Conservation (phyloP, 2,329 filamentous ascomycete species). For the Penicillium aurantiogriseum region DNA sequence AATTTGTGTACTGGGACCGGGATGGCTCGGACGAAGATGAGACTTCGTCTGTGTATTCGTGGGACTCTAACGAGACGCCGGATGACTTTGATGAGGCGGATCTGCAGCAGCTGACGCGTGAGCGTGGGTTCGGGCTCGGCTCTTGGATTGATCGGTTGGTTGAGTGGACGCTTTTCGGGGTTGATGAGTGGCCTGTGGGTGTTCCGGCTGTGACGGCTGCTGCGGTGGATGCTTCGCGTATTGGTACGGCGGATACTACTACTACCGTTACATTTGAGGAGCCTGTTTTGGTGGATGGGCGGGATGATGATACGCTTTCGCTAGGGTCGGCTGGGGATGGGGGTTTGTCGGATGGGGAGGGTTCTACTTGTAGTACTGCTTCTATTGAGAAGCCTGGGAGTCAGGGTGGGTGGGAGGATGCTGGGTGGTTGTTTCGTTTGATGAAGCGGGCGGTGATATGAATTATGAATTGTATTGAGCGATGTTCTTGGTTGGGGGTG, state of each 20-base stretch:
- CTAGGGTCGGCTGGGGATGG: constrained; percentile 11
- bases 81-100: constrained; percentile 53
- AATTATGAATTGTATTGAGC: constrained; percentile 7
- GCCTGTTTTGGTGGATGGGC: background rate
- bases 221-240: constrained; percentile 9
- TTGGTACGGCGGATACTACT: constrained; percentile 20
- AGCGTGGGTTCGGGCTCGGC: constrained; percentile 56
- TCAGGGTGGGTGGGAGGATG: constrained; percentile 57
- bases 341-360: constrained; percentile 22
- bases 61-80: constrained; percentile 14
- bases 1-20: constrained; percentile 14
- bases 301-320: constrained; percentile 12
- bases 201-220: constrained; percentile 1
- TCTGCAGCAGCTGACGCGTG: constrained; percentile 51
- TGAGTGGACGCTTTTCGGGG: constrained; percentile 57
- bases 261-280: constrained; percentile 28
- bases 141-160: constrained; percentile 58
- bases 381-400: constrained; percentile 38
- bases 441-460: constrained; percentile 42
- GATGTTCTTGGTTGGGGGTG: background rate
- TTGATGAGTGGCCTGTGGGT: constrained; percentile 44
- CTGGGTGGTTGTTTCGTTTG: constrained; percentile 57
- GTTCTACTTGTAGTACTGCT: background rate
- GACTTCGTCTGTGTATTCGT: constrained; percentile 36
- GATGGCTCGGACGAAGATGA: constrained; percentile 15